Conservation (phyloP, 371 early-diverging fungal species). For the Chytridium lagenaria region DNA sequence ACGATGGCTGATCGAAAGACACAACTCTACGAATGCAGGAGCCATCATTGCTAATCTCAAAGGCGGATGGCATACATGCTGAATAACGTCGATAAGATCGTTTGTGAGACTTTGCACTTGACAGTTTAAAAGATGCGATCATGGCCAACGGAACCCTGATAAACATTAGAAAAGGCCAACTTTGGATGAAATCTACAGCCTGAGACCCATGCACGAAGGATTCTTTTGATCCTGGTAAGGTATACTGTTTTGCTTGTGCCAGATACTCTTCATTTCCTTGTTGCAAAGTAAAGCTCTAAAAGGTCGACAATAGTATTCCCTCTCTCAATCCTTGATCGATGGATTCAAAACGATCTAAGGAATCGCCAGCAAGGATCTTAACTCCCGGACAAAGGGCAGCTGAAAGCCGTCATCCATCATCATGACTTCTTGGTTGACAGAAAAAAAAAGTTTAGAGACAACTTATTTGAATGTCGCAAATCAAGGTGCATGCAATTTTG, state of each 20-base stretch:
- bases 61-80: not conserved
- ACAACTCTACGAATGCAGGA: not conserved
- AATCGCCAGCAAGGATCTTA: constrained; percentile 4
- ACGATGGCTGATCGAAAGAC: constrained; percentile 6
- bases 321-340: constrained; percentile 62
- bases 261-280: constrained; percentile 24
- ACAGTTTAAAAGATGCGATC: constrained; percentile 20
- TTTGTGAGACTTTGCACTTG: constrained; percentile 12
- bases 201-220: not conserved
- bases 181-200: constrained; percentile 8
- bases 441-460: constrained; percentile 10
- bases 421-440: not conserved
- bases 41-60: constrained; percentile 12
- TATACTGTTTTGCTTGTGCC: not conserved
- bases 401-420: not conserved
- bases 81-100: not conserved
- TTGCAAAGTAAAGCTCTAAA: constrained; percentile 28
- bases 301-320: not conserved
- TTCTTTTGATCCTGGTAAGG: not conserved
- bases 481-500: not conserved
- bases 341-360: no score
- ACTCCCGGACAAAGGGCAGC: not conserved
- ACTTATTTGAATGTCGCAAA: not conserved
- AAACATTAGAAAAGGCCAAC: not conserved
- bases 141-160: constrained; percentile 17